Conservation (phyloP, 805 yeast genomes). For the Lipomyces kockii region DNA sequence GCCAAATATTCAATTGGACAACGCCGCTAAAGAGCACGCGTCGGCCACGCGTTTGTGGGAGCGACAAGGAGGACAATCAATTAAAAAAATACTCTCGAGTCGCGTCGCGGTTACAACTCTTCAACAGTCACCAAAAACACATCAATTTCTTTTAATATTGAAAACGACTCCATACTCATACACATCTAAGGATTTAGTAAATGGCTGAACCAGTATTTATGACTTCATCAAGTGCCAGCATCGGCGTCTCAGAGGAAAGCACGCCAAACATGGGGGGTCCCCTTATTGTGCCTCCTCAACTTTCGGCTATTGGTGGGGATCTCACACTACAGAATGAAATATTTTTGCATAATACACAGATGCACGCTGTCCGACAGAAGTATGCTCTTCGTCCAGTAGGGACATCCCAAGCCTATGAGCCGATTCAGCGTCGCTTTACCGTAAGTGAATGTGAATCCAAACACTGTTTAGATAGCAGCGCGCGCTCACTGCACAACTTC, state of each 20-base stretch:
- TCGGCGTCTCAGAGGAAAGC: not conserved
- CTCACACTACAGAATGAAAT: not conserved
- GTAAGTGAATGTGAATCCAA: not conserved
- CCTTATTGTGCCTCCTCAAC: not conserved
- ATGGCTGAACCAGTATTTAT: no score
- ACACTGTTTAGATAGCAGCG: not conserved
- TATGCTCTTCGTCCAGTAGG: not conserved
- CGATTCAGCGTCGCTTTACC: not conserved
- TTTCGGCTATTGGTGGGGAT: not conserved
- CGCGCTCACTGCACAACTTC: not conserved
- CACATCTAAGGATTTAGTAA: no score
- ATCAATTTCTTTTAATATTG: no score
- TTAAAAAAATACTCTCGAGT: no score
- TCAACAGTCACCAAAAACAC: no score
- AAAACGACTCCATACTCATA: no score
- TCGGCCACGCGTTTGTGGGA: slow-evolving; percentile 1
- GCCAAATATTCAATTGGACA: not conserved
- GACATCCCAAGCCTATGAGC: not conserved
- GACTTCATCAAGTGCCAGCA: not conserved
- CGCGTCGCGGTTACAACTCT: no score
- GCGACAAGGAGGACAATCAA: not conserved
- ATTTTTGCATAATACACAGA: not conserved
- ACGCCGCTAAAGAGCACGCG: not conserved
- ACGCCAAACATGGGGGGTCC: not conserved
- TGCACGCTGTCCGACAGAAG: not conserved